Percentiles rank a stretch among this genome's conserved stretches.
Conservation (phyloP, 345 rosid species). For the Eutrema heterophyllum region DNA sequence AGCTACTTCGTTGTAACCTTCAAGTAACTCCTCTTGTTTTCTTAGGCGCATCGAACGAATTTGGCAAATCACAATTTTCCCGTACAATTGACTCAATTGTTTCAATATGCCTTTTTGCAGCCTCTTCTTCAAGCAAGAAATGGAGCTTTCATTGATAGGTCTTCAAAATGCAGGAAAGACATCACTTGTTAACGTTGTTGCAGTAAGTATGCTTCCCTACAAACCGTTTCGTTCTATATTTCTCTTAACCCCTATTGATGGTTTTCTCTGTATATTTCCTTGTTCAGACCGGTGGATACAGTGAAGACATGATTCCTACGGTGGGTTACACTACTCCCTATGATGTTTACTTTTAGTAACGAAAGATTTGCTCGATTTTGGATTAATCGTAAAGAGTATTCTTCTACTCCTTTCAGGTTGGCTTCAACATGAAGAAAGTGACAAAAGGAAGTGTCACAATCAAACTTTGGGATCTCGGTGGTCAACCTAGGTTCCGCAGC, state of each 20-base stretch:
- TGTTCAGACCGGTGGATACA: constrained; percentile 78
- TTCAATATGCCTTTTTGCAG: constrained; percentile 37
- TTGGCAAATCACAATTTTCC: neutral
- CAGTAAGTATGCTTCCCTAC: constrained; percentile 43
- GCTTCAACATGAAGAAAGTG: constrained; percentile 95
- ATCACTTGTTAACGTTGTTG: constrained; percentile 75
- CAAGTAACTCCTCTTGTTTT: neutral
- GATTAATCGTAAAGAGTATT: neutral
- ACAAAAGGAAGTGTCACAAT: constrained; percentile 94
- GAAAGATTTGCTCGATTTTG: neutral
- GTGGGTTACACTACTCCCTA: constrained; percentile 33
- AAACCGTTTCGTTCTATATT: neutral
- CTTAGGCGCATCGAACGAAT: neutral
- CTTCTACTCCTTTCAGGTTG: constrained; percentile 47
- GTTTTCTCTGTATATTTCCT: constrained; percentile 21
- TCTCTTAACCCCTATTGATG: constrained; percentile 13
- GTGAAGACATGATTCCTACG: constrained; percentile 92
- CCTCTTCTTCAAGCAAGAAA: constrained; percentile 83
- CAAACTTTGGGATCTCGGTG: constrained; percentile 95
- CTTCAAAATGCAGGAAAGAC: constrained; percentile 90
- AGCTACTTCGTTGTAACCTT: neutral
- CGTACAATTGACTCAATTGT: neutral
- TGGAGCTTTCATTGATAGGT: constrained; percentile 85
- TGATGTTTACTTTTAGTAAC: neutral
- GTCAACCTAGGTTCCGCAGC: constrained; percentile 93